These are phyloP conservation scores for Corymbia calophylla DNA, from an alignment of 441 rosid genomes.

Conservation along the genomic window DNA sequence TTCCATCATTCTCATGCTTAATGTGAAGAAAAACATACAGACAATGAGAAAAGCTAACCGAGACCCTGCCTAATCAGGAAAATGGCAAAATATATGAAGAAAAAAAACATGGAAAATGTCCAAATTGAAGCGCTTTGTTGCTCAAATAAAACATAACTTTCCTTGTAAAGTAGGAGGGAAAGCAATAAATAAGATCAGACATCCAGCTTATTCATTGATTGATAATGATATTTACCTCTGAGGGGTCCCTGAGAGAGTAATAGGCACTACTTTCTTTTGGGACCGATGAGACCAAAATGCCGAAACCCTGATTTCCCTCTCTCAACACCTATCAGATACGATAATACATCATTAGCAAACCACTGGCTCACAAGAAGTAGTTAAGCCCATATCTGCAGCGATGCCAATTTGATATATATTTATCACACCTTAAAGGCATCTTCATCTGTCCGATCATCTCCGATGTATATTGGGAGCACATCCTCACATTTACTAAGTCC, in stretches of 20 bases:
- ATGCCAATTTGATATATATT: neutral
- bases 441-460: slow-evolving; percentile 96
- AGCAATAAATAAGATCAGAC: neutral
- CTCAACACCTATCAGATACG: slow-evolving; percentile 48
- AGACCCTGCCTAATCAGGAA: neutral
- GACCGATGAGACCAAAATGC: slow-evolving; percentile 70
- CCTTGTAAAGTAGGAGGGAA: neutral
- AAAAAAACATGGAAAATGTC: neutral
- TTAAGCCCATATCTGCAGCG: neutral
- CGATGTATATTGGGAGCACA: slow-evolving; percentile 91
- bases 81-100: neutral
- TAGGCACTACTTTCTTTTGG: slow-evolving; percentile 84
- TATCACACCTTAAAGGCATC: slow-evolving; percentile 91
- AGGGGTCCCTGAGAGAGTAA: slow-evolving; percentile 81
- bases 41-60: neutral
- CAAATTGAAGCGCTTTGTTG: neutral
- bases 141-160: neutral
- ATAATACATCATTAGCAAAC: neutral
- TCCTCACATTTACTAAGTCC: slow-evolving; percentile 67
- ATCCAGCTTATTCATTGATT: neutral
- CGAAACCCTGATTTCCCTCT: slow-evolving; percentile 68
- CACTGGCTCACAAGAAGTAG: neutral
- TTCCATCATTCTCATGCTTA: neutral
- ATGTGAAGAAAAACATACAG: neutral
- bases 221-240: slow-evolving; percentile 44